Base-by-base conservation (phyloP, 768 basidiomycete genomes). In the Panellus pusillus region DNA sequence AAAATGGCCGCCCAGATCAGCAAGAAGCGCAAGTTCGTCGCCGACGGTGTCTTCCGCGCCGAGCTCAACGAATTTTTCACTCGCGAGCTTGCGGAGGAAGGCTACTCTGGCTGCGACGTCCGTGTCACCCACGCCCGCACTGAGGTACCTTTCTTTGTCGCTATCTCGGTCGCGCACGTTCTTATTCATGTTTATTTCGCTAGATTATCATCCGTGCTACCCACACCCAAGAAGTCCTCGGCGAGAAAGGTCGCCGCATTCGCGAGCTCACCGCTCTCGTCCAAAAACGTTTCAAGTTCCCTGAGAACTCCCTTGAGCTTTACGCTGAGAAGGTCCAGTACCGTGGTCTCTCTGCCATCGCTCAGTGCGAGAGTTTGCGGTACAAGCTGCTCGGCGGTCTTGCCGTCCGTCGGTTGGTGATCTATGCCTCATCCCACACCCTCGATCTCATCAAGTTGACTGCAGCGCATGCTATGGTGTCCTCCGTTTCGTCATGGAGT, bases 401-500 rank as follows among this genome's bases (percentile, higher is more conserved):
- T 65, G 97, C 97, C 68, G 95, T 98, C 70, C 90, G 97, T 71
- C 88, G 96, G 94, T 92, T 70, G 49, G 87, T 81, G 31, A 1
- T 50, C 19, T 18, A 19, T 12, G 28, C 14, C 29, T 9, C 6
- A 32, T 42, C 29, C 37, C 0, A 44, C 50, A 52, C 28, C 28
- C 49, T 14, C 32, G 47, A 32, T 1, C 47, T 50, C 20, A 36
- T 24, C 9, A 40, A 4, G 27, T 17, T n/a, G n/a, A 35, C 29
- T 42, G 17, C 3, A 93, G 92, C 68, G 93, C 93, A 44, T 98
- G 96, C 79, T 99, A 98, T 73, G 97, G 97, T 88, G 97, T 99
- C 67, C 93, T 99, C 68, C 93, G 97, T 68, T 99, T 98, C 80
- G 94, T 99, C 65, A 99, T 99, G 97, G 97, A 99, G 78, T 98